phyloP scores from a whole-genome alignment of 768 basidiomycete genomes.

The Epithele typhae region DNA sequence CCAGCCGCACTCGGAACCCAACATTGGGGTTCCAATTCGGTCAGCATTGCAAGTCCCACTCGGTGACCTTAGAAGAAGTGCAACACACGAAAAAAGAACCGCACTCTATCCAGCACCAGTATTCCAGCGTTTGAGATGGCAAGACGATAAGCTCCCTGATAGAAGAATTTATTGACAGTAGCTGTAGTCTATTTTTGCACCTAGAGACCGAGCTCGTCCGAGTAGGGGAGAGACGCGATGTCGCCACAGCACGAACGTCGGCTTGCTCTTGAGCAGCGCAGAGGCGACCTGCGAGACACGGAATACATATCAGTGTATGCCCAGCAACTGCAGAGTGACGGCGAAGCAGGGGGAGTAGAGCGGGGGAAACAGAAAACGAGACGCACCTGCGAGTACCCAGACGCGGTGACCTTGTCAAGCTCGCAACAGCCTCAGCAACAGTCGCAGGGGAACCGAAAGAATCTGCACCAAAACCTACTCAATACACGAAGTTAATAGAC shows the following conservation, averaged over 20 bases:
- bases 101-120: too few species aligned
- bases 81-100: too few species aligned
- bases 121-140: too few species aligned
- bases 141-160: too few species aligned
- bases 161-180: slow-evolving; percentile 1
- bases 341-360: too few species aligned
- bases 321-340: neutral
- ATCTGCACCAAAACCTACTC: slow-evolving; percentile 43
- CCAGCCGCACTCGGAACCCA: too few species aligned
- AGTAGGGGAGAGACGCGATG: slow-evolving; percentile 68
- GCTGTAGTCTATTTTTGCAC: slow-evolving; percentile 6
- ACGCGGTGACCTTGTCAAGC: slow-evolving; percentile 62
- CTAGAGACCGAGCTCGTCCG: slow-evolving; percentile 80
- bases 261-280: slow-evolving; percentile 66
- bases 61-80: too few species aligned
- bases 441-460: slow-evolving; percentile 55
- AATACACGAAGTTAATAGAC: neutral
- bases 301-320: too few species aligned
- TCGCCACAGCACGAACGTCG: slow-evolving; percentile 92
- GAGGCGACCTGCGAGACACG: slow-evolving; percentile 63
- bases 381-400: slow-evolving; percentile 68
- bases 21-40: too few species aligned
- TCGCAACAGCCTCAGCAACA: slow-evolving; percentile 56
- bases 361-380: too few species aligned
- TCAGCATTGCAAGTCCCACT: too few species aligned